phyloP scores from a whole-genome alignment of 139 green algal species.

The Volvox africanus region DNA sequence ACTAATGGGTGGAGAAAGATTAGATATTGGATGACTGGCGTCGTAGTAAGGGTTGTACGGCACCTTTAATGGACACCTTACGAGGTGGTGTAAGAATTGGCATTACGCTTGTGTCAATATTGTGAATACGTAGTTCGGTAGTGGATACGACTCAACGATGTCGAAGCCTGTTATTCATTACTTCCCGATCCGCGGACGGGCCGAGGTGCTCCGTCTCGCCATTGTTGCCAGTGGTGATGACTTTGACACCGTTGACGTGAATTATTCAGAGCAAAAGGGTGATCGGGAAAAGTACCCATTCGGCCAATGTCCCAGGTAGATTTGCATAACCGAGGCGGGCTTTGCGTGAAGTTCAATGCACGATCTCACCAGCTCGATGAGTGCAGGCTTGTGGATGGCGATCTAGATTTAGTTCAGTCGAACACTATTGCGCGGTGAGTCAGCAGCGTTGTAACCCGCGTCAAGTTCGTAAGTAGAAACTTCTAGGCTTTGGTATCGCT shows the following conservation, averaged over 20 bases:
- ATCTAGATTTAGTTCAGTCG: constrained; percentile 60
- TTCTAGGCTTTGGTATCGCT: neutral
- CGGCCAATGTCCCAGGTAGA: constrained; percentile 51
- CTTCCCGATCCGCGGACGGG: constrained; percentile 43
- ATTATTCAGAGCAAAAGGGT: constrained; percentile 59
- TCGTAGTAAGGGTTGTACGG: neutral
- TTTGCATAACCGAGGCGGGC: neutral
- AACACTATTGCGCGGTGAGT: constrained; percentile 65
- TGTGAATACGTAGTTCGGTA: too few relatives aligned
- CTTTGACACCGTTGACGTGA: constrained; percentile 46
- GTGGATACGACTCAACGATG: neutral
- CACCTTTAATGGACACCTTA: too few relatives aligned
- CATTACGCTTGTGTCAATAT: neutral
- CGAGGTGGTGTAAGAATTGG: neutral
- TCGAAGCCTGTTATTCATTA: constrained; percentile 45
- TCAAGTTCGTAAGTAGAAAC: neutral
- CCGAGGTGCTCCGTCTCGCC: constrained; percentile 62
- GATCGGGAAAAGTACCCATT: constrained; percentile 60
- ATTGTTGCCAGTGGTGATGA: constrained; percentile 56
- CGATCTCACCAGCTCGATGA: neutral
- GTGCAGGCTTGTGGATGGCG: constrained; percentile 57
- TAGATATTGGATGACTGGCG: neutral
- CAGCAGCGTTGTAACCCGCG: neutral
- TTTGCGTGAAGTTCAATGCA: neutral
- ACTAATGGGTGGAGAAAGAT: too few relatives aligned